Conservation (phyloP, 2,329 filamentous ascomycete species). For the Botrytis hyacinthi region DNA sequence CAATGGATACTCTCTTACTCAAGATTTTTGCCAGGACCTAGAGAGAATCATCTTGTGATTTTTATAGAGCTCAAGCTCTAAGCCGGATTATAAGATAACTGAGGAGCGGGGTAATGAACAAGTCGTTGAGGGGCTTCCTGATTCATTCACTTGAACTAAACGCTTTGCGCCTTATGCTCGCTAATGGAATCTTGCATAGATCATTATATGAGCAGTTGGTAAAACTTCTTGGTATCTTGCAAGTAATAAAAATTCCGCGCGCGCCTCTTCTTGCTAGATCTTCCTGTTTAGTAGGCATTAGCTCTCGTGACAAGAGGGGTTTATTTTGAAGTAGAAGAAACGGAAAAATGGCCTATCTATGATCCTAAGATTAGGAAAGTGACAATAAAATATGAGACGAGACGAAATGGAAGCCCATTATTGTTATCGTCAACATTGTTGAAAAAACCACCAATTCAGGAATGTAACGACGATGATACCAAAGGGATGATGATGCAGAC, state of each 20-base stretch:
- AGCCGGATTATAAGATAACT: background rate
- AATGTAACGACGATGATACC: background rate
- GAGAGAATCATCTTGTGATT: no score
- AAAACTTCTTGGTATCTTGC: background rate
- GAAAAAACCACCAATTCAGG: no score
- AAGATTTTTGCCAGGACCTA: background rate
- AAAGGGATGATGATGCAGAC: background rate
- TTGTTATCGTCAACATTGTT: background rate
- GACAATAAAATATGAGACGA: background rate
- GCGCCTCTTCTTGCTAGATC: background rate
- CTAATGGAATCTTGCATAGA: background rate
- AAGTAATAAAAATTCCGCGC: background rate
- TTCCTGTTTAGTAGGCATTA: accelerated
- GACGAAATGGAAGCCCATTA: accelerated
- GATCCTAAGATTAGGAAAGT: background rate
- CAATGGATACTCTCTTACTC: no score
- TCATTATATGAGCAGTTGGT: background rate
- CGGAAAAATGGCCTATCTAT: background rate
- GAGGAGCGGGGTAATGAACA: background rate
- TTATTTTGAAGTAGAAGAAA: background rate
- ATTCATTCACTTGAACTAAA: background rate
- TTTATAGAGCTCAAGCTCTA: background rate
- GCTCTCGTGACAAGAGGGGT: background rate
- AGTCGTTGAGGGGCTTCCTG: background rate
- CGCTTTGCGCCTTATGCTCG: background rate